Percentiles rank a stretch among this genome's conserved stretches.
phyloP scores from a whole-genome alignment of 352 stramenopile genomes.

The Phytopythium vexans region DNA sequence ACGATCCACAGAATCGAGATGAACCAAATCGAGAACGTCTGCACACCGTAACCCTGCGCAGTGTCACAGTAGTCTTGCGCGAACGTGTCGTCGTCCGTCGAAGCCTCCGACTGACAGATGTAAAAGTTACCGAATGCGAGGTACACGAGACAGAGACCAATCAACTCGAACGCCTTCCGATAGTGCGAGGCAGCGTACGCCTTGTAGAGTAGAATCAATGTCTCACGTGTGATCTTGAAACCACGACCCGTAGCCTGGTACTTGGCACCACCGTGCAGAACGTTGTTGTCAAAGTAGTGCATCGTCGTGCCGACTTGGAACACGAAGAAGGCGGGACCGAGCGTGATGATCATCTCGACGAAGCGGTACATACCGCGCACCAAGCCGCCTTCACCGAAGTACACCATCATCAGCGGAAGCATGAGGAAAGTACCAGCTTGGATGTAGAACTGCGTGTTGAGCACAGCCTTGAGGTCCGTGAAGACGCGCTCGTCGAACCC shows the following conservation, averaged over 20 bases:
- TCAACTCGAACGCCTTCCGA: conserved; percentile 71
- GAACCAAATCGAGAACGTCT: conserved; percentile 81
- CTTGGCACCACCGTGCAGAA: conserved; percentile 69
- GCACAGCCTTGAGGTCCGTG: conserved; percentile 53
- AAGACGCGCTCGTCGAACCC: conserved; percentile 61
- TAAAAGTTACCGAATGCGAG: conserved; percentile 62
- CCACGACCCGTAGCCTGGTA: conserved; percentile 77
- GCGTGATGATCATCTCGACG: conserved; percentile 73
- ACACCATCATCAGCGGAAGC: conserved; percentile 71
- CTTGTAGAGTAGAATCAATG: conserved; percentile 75
- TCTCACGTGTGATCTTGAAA: conserved; percentile 83
- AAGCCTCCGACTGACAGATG: conserved; percentile 53
- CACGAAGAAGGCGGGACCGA: conserved; percentile 70
- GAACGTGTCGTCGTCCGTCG: conserved; percentile 48
- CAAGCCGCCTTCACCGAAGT: conserved; percentile 71
- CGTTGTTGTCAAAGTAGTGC: conserved; percentile 84
- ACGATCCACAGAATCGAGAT: conserved; percentile 70
- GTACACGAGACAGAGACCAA: conserved; percentile 71
- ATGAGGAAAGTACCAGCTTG: conserved; percentile 72
- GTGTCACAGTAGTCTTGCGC: conserved; percentile 59
- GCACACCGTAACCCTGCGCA: conserved; percentile 65
- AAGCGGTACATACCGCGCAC: conserved; percentile 60
- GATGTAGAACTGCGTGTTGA: conserved; percentile 85
- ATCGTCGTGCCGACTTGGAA: conserved; percentile 83
- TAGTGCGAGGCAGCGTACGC: conserved; percentile 71